Conservation (phyloP, 768 basidiomycete genomes). For the Pisolithus orientalis region DNA sequence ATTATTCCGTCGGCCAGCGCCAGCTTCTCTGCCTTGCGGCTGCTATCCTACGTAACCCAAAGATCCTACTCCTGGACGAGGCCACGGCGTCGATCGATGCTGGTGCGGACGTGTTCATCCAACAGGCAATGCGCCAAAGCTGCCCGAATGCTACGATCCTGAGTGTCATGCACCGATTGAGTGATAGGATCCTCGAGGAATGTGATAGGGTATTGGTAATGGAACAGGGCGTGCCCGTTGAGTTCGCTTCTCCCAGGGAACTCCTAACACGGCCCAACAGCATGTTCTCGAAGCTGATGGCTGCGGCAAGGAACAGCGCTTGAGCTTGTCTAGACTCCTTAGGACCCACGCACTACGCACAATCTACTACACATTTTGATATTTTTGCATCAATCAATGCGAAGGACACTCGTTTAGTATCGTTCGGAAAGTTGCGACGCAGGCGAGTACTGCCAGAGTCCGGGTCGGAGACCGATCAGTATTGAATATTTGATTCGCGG, state of each 20-base stretch:
- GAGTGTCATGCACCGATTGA: conserved; percentile 26
- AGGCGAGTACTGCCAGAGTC: too few relatives aligned
- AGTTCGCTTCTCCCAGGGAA: conserved; percentile 18
- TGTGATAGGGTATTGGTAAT: conserved; percentile 31
- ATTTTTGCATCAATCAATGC: neutral
- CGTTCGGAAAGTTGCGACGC: too few relatives aligned
- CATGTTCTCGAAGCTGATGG: conserved; percentile 25
- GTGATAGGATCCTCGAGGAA: conserved; percentile 20
- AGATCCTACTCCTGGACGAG: conserved; percentile 26
- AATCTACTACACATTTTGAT: neutral
- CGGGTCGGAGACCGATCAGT: too few relatives aligned
- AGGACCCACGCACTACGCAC: neutral
- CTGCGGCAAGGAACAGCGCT: conserved; percentile 15
- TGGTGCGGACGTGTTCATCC: conserved; percentile 73
- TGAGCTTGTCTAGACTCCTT: neutral
- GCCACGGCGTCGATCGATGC: conserved; percentile 70
- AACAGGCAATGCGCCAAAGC: conserved; percentile 25
- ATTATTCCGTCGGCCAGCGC: conserved; percentile 84
- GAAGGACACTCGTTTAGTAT: too few relatives aligned
- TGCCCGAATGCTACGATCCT: conserved; percentile 25
- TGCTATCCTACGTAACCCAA: conserved; percentile 26
- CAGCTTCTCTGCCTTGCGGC: conserved; percentile 65
- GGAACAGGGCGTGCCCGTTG: conserved; percentile 30
- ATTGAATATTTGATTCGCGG: too few relatives aligned
- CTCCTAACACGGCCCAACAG: conserved; percentile 18